Conservation (phyloP, 2,329 filamentous ascomycete genomes). For the Xylariaceae sp. region DNA sequence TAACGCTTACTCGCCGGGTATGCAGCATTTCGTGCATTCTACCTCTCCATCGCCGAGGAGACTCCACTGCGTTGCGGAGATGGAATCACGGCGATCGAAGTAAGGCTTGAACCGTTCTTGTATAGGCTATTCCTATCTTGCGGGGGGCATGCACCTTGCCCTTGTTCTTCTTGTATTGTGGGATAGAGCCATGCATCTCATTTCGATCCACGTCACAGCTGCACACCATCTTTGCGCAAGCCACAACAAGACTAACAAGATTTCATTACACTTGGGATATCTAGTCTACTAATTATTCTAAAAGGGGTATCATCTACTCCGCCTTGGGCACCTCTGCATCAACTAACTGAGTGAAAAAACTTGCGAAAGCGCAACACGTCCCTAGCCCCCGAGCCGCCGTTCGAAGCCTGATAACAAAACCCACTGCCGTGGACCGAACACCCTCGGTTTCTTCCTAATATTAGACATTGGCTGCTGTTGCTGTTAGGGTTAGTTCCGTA, state of each 20-base stretch:
- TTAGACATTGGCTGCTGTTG: not conserved
- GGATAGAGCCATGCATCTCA: slow-evolving; percentile 13
- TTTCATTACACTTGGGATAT: slow-evolving; percentile 18
- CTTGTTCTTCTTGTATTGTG: slow-evolving; percentile 8
- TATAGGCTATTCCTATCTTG: not conserved
- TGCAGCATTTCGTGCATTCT: slow-evolving; percentile 36
- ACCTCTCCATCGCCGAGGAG: slow-evolving; percentile 22
- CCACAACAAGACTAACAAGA: slow-evolving; percentile 10
- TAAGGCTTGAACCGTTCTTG: slow-evolving; percentile 8
- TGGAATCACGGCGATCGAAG: slow-evolving; percentile 17
- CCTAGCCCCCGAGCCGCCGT: slow-evolving; percentile 12
- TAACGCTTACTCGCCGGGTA: slow-evolving; percentile 25
- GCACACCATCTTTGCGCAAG: slow-evolving; percentile 25
- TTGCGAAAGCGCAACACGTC: slow-evolving; percentile 19
- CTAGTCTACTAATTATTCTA: slow-evolving; percentile 30
- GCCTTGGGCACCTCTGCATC: slow-evolving; percentile 35
- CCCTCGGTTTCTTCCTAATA: slow-evolving; percentile 1
- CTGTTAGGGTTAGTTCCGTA: slow-evolving; percentile 18
- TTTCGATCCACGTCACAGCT: slow-evolving; percentile 25
- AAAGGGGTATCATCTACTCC: slow-evolving; percentile 38
- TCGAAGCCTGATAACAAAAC: slow-evolving; percentile 15
- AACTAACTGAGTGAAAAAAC: slow-evolving; percentile 16
- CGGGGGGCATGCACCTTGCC: slow-evolving; percentile 7
- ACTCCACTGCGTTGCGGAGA: slow-evolving; percentile 30
- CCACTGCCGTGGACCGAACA: slow-evolving; percentile 16